phyloP scores from a whole-genome alignment of 179 eudicot genomes.

The Heliamphora pulchella region DNA sequence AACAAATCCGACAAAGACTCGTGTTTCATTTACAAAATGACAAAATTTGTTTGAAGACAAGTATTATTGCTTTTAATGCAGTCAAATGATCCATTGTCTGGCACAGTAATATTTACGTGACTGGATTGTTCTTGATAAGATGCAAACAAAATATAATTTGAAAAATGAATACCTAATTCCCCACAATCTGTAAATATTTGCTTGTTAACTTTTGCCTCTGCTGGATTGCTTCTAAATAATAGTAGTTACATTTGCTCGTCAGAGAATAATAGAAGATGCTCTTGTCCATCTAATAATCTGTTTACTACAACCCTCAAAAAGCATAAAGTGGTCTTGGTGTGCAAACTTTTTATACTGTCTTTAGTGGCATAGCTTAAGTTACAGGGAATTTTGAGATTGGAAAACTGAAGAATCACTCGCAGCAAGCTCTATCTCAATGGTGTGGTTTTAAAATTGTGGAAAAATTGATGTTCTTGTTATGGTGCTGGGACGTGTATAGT shows the following conservation, averaged over 20 bases:
- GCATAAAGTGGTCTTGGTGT: neutral
- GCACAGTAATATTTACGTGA: neutral
- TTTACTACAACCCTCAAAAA: neutral
- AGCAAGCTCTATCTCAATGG: neutral
- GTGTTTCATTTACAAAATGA: neutral
- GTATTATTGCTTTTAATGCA: neutral
- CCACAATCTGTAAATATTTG: too few species aligned
- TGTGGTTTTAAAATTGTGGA: neutral
- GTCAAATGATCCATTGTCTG: neutral
- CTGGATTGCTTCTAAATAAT: neutral
- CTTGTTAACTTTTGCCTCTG: neutral
- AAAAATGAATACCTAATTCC: too few species aligned
- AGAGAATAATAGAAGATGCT: neutral
- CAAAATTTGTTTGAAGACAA: neutral
- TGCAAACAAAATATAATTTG: too few species aligned
- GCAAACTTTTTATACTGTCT: neutral
- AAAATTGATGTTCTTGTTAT: neutral
- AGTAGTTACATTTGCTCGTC: conserved; percentile 6
- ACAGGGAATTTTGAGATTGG: neutral
- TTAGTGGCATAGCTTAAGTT: neutral
- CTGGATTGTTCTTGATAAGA: neutral
- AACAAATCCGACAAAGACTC: neutral
- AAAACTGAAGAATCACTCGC: neutral
- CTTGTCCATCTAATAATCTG: neutral
- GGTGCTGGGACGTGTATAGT: neutral